phyloP scores from a whole-genome alignment of 345 rosid genomes.

The Arabidopsis arenosa region DNA sequence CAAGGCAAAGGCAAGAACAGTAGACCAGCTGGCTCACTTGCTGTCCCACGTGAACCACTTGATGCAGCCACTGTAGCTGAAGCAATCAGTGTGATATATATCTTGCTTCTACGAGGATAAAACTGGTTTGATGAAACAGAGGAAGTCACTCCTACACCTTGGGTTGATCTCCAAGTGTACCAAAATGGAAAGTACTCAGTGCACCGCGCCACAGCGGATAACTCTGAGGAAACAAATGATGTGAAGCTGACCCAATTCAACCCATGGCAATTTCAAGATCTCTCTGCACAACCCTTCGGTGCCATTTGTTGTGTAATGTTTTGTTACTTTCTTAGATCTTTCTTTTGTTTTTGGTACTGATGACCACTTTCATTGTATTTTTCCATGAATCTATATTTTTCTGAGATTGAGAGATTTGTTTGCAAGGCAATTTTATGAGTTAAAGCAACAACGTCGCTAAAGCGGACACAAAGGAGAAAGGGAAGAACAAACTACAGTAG shows the following conservation, averaged over 20 bases:
- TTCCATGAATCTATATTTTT: not conserved
- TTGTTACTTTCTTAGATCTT: slow-evolving; percentile 9
- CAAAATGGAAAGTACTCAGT: slow-evolving; percentile 63
- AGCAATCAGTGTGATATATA: no score
- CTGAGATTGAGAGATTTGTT: not conserved
- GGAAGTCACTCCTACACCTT: slow-evolving; percentile 67
- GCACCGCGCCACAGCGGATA: slow-evolving; percentile 55
- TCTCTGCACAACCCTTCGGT: slow-evolving; percentile 38
- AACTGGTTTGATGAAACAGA: slow-evolving; percentile 72
- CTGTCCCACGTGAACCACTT: no score
- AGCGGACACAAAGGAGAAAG: not conserved
- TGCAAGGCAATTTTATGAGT: no score
- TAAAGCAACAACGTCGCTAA: not conserved
- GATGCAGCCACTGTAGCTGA: no score
- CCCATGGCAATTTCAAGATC: slow-evolving; percentile 65
- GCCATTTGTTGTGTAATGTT: not conserved
- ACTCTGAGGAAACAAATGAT: slow-evolving; percentile 47
- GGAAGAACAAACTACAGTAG: not conserved
- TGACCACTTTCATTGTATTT: slow-evolving; percentile 11
- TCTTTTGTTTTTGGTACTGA: not conserved
- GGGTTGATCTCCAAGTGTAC: slow-evolving; percentile 78
- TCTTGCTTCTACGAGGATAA: no score
- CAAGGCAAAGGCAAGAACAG: no score
- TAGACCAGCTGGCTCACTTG: no score
- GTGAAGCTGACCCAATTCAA: slow-evolving; percentile 53